Conservation (phyloP, 345 rosid genomes). For the Physaria fendleri region DNA sequence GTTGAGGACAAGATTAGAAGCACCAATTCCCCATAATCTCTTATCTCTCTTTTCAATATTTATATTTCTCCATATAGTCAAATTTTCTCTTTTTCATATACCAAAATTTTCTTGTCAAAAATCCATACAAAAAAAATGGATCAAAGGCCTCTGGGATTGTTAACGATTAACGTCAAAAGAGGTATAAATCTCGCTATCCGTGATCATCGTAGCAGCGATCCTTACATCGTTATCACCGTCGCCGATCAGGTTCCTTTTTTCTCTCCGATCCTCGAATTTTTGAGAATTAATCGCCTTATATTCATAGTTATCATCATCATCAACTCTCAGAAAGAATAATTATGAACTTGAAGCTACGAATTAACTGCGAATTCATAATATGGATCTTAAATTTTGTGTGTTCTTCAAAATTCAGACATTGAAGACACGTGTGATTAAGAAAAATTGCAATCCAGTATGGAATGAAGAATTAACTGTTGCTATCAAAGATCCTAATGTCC, state of each 20-base stretch:
- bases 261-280: too few relatives aligned
- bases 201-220: constrained; percentile 48
- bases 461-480: constrained; percentile 74
- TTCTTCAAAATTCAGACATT: constrained; percentile 43
- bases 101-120: neutral
- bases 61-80: neutral
- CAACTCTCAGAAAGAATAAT: too few relatives aligned
- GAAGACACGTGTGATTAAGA: constrained; percentile 66
- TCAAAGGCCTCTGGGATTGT: constrained; percentile 34
- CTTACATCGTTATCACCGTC: constrained; percentile 43
- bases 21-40: neutral
- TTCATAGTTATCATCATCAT: neutral
- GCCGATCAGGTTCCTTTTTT: constrained; percentile 36
- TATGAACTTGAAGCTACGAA: too few relatives aligned
- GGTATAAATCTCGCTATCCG: constrained; percentile 46
- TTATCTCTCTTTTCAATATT: neutral
- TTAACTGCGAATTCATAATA: too few relatives aligned
- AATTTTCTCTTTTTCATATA: neutral
- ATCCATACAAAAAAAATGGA: constrained; percentile 41
- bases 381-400: neutral
- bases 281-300: too few relatives aligned
- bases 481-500: constrained; percentile 43
- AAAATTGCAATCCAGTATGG: constrained; percentile 75
- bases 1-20: constrained; percentile 9
- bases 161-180: constrained; percentile 36